phyloP scores from a whole-genome alignment of 2,329 filamentous ascomycete species.

The Tolypocladium sp. region DNA sequence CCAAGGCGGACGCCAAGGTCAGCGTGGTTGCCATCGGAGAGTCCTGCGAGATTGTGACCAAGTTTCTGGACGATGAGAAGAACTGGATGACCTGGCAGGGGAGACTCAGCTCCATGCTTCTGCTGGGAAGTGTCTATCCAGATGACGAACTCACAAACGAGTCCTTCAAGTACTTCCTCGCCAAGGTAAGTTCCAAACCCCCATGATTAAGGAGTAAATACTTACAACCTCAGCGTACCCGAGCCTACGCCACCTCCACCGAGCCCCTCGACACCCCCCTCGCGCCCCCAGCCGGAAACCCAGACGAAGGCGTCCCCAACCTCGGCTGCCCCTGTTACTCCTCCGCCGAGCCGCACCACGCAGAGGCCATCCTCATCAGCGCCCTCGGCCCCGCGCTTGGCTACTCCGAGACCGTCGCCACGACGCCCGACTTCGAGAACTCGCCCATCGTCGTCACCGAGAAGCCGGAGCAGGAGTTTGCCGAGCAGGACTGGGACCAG shows the following conservation, averaged over 20 bases:
- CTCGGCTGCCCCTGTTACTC: slow-evolving; percentile 61
- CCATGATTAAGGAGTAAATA: slow-evolving; percentile 9
- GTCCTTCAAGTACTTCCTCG: slow-evolving; percentile 39
- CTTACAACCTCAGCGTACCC: slow-evolving; percentile 36
- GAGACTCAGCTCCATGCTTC: slow-evolving; percentile 37
- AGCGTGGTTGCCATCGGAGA: slow-evolving; percentile 66
- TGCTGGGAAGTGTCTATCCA: slow-evolving; percentile 38
- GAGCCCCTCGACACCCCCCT: slow-evolving; percentile 44
- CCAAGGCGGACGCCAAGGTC: slow-evolving; percentile 42
- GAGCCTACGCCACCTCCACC: slow-evolving; percentile 49
- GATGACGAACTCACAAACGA: slow-evolving; percentile 28
- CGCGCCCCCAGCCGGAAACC: slow-evolving; percentile 40
- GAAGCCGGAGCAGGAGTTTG: slow-evolving; percentile 6
- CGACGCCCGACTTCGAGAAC: slow-evolving; percentile 28
- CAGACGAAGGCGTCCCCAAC: slow-evolving; percentile 26
- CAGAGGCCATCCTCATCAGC: slow-evolving; percentile 53
- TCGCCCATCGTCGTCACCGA: slow-evolving; percentile 22
- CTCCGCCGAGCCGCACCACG: slow-evolving; percentile 49
- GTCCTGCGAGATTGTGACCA: slow-evolving; percentile 47
- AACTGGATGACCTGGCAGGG: slow-evolving; percentile 37
- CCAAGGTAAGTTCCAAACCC: slow-evolving; percentile 29
- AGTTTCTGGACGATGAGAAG: slow-evolving; percentile 47
- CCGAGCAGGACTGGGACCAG: slow-evolving; percentile 19
- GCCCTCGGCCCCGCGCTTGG: slow-evolving; percentile 44
- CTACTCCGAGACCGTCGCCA: slow-evolving; percentile 52